Percentiles rank a stretch among this genome's conserved stretches.
Evolutionary conservation across 2,329 filamentous ascomycete species (phyloP).

Genomic region (Balansia obtecta): DNA sequence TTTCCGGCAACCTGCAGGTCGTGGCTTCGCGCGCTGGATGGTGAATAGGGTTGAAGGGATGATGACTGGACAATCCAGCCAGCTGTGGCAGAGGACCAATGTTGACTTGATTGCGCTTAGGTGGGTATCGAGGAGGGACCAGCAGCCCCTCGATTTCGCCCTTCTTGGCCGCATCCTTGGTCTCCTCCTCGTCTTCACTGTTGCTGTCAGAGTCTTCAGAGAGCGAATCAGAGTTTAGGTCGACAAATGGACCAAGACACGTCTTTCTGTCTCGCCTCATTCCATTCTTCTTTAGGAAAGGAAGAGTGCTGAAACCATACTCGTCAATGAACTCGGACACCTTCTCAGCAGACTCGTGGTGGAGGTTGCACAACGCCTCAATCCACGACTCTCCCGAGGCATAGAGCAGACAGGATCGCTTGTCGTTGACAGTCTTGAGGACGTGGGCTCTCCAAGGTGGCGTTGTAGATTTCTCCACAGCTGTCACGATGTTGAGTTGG

Average conservation of each 20-base stretch:
- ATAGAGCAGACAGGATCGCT: background rate
- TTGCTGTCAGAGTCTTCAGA: no score
- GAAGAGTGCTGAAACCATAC: background rate
- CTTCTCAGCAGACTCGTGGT: background rate
- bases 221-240: background rate
- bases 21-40: no score
- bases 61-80: no score
- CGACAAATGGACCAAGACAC: background rate
- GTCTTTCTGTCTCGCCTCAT: background rate
- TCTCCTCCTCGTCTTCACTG: no score
- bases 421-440: background rate
- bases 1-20: no score
- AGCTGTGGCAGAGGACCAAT: no score
- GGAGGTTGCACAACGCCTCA: background rate
- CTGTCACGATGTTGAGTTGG: constrained; percentile 11
- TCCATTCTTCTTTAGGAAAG: background rate
- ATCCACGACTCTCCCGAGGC: background rate
- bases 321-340: background rate
- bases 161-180: no score
- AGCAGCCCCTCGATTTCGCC: no score
- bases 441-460: background rate
- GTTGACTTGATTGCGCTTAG: no score
- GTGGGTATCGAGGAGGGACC: no score
- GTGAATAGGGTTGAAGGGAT: no score
- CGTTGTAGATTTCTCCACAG: background rate